Evolutionary conservation across 2,329 filamentous ascomycete genomes (phyloP).

Genomic region (Nemania serpens): DNA sequence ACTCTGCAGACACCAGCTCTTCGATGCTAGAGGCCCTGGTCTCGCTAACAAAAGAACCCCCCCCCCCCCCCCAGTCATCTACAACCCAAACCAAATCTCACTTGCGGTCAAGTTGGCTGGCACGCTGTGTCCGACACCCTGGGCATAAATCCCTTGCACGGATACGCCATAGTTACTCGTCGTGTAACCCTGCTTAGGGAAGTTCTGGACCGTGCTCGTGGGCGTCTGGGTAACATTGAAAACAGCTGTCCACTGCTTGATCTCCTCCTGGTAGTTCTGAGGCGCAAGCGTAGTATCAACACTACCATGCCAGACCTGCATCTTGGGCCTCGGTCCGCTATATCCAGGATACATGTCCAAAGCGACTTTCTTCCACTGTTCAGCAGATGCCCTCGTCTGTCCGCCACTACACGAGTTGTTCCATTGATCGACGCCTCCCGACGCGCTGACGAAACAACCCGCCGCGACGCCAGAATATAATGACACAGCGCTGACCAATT

Average conservation of each 20-base stretch:
- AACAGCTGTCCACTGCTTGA: conserved; percentile 60
- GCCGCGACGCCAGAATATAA: conserved; percentile 49
- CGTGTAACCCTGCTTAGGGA: conserved; percentile 45
- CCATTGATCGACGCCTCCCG: conserved; percentile 52
- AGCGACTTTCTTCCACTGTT: conserved; percentile 54
- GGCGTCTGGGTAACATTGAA: conserved; percentile 47
- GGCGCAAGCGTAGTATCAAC: conserved; percentile 55
- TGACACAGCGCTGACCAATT: conserved; percentile 46
- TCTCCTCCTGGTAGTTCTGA: conserved; percentile 61
- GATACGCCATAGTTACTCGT: conserved; percentile 46
- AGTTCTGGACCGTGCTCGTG: conserved; percentile 39
- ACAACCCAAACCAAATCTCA: conserved; percentile 42
- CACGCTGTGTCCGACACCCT: conserved; percentile 42
- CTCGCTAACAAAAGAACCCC: background rate
- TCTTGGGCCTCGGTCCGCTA: conserved; percentile 53
- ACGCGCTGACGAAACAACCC: conserved; percentile 47
- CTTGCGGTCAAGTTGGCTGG: conserved; percentile 41
- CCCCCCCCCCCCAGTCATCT: background rate
- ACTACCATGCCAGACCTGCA: conserved; percentile 64
- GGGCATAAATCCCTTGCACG: conserved; percentile 44
- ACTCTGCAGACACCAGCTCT: background rate
- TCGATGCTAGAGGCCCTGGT: background rate
- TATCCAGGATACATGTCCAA: conserved; percentile 56
- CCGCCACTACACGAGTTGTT: conserved; percentile 56
- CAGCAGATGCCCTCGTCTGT: conserved; percentile 47